Evolutionary conservation across 257 asterid genomes (phyloP).

Genomic region (Forsythia viridissima): DNA sequence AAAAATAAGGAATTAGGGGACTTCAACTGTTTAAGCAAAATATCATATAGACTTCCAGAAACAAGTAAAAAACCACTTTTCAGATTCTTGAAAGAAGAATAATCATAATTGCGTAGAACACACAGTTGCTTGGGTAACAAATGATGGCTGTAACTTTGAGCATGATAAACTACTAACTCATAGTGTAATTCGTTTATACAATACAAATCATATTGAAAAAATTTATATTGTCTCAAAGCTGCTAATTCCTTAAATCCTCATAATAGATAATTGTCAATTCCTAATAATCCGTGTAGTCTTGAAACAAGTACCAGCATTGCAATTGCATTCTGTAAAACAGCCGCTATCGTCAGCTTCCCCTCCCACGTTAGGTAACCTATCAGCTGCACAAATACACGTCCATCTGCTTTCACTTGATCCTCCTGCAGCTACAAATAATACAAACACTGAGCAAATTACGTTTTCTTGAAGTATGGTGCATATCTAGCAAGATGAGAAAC

Average conservation of each 20-base stretch:
- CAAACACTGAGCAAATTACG: slow-evolving; percentile 22
- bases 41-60: not conserved
- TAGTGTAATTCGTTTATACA: not conserved
- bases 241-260: not conserved
- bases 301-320: slow-evolving; percentile 63
- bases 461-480: slow-evolving; percentile 5
- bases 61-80: not conserved
- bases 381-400: slow-evolving; percentile 64
- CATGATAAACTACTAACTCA: not conserved
- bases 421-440: slow-evolving; percentile 41
- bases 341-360: slow-evolving; percentile 42
- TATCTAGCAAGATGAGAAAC: not conserved
- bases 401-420: slow-evolving; percentile 55
- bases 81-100: not conserved
- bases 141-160: not conserved
- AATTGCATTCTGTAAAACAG: slow-evolving; percentile 80
- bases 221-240: not conserved
- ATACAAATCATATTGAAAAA: not conserved
- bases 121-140: not conserved
- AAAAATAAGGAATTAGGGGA: not conserved
- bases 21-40: not conserved
- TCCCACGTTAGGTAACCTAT: slow-evolving; percentile 66
- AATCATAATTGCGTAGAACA: not conserved
- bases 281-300: slow-evolving; percentile 7
- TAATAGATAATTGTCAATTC: not conserved